These are phyloP conservation scores for Mrakia gelida DNA, from an alignment of 768 basidiomycete species.

Conservation along the genomic window DNA sequence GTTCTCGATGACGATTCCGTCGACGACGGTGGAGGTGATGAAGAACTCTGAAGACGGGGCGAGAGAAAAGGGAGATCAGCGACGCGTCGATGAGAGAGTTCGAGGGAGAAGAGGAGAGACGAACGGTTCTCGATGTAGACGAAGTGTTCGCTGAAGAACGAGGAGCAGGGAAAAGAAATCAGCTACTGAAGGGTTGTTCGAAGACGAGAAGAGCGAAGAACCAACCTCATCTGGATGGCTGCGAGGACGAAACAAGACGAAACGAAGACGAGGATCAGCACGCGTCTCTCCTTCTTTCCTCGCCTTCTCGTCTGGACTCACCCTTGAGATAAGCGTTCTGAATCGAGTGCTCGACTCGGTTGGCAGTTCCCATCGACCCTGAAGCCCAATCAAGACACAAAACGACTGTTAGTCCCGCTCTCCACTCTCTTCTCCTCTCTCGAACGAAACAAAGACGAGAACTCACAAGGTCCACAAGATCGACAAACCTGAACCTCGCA, in stretches of 20 bases:
- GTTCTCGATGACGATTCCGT: slow-evolving; percentile 83
- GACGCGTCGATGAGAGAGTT: too few species aligned
- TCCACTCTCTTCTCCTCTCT: background rate
- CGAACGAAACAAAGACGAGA: background rate
- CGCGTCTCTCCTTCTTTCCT: too few species aligned
- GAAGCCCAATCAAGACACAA: background rate
- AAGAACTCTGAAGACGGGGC: slow-evolving; percentile 44
- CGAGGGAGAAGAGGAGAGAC: background rate
- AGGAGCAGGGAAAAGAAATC: slow-evolving; percentile 58
- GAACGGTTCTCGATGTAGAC: slow-evolving; percentile 88
- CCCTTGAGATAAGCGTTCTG: slow-evolving; percentile 88
- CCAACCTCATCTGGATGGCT: slow-evolving; percentile 18
- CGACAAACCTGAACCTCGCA: slow-evolving; percentile 97
- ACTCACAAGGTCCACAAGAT: slow-evolving; percentile 75
- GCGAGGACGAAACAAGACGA: background rate
- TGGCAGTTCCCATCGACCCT: slow-evolving; percentile 78
- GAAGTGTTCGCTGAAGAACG: slow-evolving; percentile 72
- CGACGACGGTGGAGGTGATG: slow-evolving; percentile 62
- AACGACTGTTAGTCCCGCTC: background rate
- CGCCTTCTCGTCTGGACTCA: slow-evolving; percentile 46
- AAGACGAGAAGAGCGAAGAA: background rate
- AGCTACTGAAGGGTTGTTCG: background rate
- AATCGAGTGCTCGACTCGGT: slow-evolving; percentile 81
- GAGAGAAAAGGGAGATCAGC: background rate
- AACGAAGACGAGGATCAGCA: background rate